Percentiles rank a stretch among this genome's conserved stretches.
phyloP scores from a whole-genome alignment of 192 early-diverging fungal genomes.

The Spinellus fusiger region DNA sequence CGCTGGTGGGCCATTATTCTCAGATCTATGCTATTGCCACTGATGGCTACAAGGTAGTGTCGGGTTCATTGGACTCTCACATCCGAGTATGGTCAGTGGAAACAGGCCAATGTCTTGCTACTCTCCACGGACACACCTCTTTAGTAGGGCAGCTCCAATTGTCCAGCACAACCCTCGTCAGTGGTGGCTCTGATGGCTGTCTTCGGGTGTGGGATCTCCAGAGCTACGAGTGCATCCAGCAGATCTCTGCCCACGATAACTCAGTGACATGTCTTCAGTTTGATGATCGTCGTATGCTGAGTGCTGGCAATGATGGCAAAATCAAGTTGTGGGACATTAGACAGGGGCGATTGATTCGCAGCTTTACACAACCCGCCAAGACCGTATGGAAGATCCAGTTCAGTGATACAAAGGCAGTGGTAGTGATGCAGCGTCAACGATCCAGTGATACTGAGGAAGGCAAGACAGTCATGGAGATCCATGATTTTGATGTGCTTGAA shows the following conservation, averaged over 20 bases:
- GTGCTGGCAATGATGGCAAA: conserved; percentile 82
- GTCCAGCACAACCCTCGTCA: conserved; percentile 71
- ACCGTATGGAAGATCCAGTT: conserved; percentile 79
- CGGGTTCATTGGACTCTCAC: conserved; percentile 87
- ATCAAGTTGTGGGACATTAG: conserved; percentile 94
- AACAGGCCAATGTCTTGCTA: conserved; percentile 72
- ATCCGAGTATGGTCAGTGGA: conserved; percentile 88
- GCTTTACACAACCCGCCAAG: conserved; percentile 70
- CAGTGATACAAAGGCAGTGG: conserved; percentile 47
- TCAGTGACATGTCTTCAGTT: conserved; percentile 97
- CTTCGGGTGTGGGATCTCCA: conserved; percentile 87
- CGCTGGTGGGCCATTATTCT: conserved; percentile 80
- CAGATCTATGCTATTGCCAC: conserved; percentile 96
- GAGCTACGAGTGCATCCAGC: conserved; percentile 49
- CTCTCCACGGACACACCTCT: conserved; percentile 85
- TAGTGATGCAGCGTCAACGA: conserved; percentile 42
- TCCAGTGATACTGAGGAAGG: conserved; percentile 16
- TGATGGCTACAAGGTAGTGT: conserved; percentile 75
- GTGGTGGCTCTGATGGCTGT: conserved; percentile 88
- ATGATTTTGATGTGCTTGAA: conserved; percentile 32
- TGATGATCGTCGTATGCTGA: conserved; percentile 86
- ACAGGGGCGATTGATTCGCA: conserved; percentile 77
- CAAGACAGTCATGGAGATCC: conserved; percentile 33
- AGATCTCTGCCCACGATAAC: conserved; percentile 65
- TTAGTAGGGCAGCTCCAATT: conserved; percentile 92